phyloP scores from a whole-genome alignment of 306 rosid species.

The Cucurbita maxima region DNA sequence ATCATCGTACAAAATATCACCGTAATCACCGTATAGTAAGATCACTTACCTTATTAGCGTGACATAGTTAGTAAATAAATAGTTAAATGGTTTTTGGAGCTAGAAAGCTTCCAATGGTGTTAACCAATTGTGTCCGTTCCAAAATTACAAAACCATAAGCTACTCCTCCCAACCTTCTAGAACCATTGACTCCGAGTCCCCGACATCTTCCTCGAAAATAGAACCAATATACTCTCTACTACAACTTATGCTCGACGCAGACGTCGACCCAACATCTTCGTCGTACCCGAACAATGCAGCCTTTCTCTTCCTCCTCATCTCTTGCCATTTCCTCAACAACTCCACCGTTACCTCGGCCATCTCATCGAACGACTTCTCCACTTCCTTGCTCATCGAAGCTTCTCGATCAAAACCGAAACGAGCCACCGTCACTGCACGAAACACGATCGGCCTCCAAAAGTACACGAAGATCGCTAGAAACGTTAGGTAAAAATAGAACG shows the following conservation, averaged over 20 bases:
- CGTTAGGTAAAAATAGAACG: constrained; percentile 32
- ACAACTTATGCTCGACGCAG: constrained; percentile 32
- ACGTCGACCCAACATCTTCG: constrained; percentile 23
- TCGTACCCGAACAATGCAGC: constrained; percentile 3
- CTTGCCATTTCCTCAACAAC: constrained; percentile 44
- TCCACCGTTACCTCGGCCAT: constrained; percentile 30
- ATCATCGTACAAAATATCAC: too few relatives aligned
- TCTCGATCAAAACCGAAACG: not conserved
- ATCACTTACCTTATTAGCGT: too few relatives aligned
- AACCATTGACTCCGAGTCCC: constrained; percentile 62
- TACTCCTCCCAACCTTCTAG: constrained; percentile 1
- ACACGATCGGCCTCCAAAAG: constrained; percentile 29
- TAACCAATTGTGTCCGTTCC: too few relatives aligned
- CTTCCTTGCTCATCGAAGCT: not conserved
- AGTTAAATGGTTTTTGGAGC: too few relatives aligned
- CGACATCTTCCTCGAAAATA: constrained; percentile 34
- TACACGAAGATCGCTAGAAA: constrained; percentile 24
- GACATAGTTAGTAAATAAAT: too few relatives aligned
- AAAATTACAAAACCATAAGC: not conserved
- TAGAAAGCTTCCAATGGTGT: too few relatives aligned
- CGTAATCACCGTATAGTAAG: too few relatives aligned
- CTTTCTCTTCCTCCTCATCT: constrained; percentile 47
- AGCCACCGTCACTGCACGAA: constrained; percentile 8
- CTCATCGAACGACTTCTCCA: constrained; percentile 17
- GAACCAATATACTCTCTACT: constrained; percentile 30